phyloP scores from a whole-genome alignment of 2,329 filamentous ascomycete genomes.

The Ophiocordyceps polyrhachis-furcata region DNA sequence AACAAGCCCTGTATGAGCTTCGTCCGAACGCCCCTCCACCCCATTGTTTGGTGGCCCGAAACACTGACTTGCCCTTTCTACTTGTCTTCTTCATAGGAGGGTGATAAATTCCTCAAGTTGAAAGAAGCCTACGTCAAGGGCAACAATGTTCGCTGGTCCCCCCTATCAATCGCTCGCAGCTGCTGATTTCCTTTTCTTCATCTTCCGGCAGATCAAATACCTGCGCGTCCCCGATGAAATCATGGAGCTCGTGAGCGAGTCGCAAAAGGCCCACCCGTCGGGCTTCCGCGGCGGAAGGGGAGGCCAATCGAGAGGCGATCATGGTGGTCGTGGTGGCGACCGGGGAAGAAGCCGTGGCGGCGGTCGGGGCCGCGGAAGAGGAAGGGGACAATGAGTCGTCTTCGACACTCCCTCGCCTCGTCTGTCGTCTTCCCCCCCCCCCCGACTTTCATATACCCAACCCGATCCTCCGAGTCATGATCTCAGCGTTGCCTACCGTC shows the following conservation, averaged over 20 bases:
- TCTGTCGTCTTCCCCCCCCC: not conserved
- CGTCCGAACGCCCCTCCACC: too few species aligned
- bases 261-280: conserved; percentile 54
- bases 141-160: conserved; percentile 57
- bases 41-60: too few species aligned
- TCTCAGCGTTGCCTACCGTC: too few species aligned
- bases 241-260: conserved; percentile 82
- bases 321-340: conserved; percentile 29
- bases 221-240: conserved; percentile 92
- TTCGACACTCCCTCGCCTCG: conserved; percentile 4
- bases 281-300: conserved; percentile 48
- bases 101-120: conserved; percentile 81
- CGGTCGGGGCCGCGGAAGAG: conserved; percentile 17
- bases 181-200: not conserved
- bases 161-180: not conserved
- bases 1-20: conserved; percentile 52
- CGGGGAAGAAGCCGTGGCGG: conserved; percentile 21
- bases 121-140: conserved; percentile 92
- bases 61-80: not conserved
- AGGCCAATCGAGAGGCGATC: conserved; percentile 37
- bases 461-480: not conserved
- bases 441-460: not conserved
- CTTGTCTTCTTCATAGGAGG: conserved; percentile 39
- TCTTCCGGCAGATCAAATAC: conserved; percentile 76
- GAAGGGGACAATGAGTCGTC: conserved; percentile 14